A percentile compares a stretch with the other conserved stretches of the same genome.
Evolutionary conservation across 805 yeast genomes (phyloP).

Genomic region (Lachancea thermotolerans): DNA sequence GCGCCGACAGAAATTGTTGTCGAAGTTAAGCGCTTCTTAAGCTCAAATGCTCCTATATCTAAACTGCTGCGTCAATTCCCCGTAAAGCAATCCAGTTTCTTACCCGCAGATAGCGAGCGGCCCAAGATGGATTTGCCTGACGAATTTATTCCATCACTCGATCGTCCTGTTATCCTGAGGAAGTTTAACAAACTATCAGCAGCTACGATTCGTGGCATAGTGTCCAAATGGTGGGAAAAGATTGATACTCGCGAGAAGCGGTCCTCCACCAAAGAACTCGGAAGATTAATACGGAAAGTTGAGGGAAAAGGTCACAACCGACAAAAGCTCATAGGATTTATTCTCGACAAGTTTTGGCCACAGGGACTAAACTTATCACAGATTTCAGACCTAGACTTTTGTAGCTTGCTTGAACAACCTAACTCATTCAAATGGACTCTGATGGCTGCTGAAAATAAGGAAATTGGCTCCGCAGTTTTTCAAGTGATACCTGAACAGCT

Average conservation of each 20-base stretch:
- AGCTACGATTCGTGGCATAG: constrained; percentile 15
- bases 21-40: too few species aligned
- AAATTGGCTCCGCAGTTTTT: constrained; percentile 26
- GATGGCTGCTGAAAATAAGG: constrained; percentile 23
- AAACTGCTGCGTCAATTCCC: too few species aligned
- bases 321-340: constrained; percentile 10
- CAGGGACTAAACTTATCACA: constrained; percentile 19
- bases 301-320: constrained; percentile 8
- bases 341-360: constrained; percentile 16
- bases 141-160: constrained; percentile 15
- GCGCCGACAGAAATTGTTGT: too few species aligned
- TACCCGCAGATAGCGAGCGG: too few species aligned
- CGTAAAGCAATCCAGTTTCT: too few species aligned
- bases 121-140: constrained; percentile 14
- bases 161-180: constrained; percentile 11
- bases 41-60: too few species aligned
- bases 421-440: constrained; percentile 33
- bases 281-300: constrained; percentile 7
- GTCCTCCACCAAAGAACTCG: neutral
- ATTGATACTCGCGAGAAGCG: constrained; percentile 10
- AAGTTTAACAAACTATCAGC: constrained; percentile 19
- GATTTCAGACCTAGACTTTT: constrained; percentile 66
- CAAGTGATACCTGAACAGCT: constrained; percentile 45
- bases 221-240: constrained; percentile 18
- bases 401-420: constrained; percentile 54